Base-by-base conservation (phyloP, 2,329 filamentous ascomycete species). In the Aspergillus unguis region DNA sequence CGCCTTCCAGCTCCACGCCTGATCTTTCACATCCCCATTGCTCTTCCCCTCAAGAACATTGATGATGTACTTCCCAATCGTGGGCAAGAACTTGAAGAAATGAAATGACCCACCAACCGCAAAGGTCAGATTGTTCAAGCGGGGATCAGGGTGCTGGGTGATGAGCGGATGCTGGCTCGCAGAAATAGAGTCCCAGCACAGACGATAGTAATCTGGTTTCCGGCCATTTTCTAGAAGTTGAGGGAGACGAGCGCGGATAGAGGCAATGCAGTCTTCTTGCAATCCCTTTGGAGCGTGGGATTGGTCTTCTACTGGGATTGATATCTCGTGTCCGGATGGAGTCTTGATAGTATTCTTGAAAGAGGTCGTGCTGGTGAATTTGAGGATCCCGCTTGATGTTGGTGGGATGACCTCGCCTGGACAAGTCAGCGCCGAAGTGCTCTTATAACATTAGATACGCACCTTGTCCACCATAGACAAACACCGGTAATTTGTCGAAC, bases 131-230 rank as follows among this genome's bases (percentile, higher is more conserved):
- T 81, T 81, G 44, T 65, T 64, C 62, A 79, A 59, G 7, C 75
- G 68, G 5, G 74, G 66, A 55, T 82, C 74, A 2, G 81, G 77
- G 62, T 80, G 76, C 29, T 57, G 65, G 6, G 77, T 77, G 59
- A 86, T 79, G 48, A 86, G 72, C 60, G 83, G 84, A 62, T 86
- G 82, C 65, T 86, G 82, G 6, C 78, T 81, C 0, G 82, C 81
- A 2, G 82, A 84, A 35, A 83, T 78, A 32, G 80, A 78, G 61
- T 86, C 84, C 79, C 82, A 85, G 66, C 76, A 80, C 1, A 80
- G 63, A 5, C 77, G 72, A 70, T 73, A 78, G 50, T 74, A 72
- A 29, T 73, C 70, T 0, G 73, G 69, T 1, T 59, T 50, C 50
- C 69, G 70, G 11, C 53, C 56, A 9, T 57, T 45, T 1, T 65